phyloP scores from a whole-genome alignment of 768 basidiomycete genomes.

The Coprinopsis sp. region DNA sequence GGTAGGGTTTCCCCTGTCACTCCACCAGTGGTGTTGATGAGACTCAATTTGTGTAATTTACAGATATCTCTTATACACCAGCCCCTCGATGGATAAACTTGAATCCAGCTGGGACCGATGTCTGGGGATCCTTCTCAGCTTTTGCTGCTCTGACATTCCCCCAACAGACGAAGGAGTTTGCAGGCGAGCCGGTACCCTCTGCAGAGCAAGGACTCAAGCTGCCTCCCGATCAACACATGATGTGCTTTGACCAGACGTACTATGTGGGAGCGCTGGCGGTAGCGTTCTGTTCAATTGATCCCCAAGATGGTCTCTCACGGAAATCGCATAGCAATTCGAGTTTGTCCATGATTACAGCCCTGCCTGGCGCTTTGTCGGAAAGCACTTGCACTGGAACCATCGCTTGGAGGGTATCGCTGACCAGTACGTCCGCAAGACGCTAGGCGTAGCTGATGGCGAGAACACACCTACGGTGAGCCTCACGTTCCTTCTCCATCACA shows the following conservation, averaged over 20 bases:
- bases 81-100: neutral
- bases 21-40: too few relatives aligned
- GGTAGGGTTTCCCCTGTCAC: neutral
- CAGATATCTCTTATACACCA: conserved; percentile 2
- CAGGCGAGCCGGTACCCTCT: neutral
- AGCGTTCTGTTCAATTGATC: neutral
- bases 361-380: conserved; percentile 52
- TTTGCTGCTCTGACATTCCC: conserved; percentile 3
- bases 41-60: neutral
- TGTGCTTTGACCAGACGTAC: conserved; percentile 8
- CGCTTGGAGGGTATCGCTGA: conserved; percentile 38
- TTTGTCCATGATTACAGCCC: conserved; percentile 54
- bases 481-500: too few relatives aligned
- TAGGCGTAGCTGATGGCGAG: conserved; percentile 33
- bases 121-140: neutral
- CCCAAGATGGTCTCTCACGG: neutral
- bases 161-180: neutral
- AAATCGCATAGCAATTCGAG: conserved; percentile 37
- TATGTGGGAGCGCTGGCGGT: neutral
- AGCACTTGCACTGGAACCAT: conserved; percentile 45
- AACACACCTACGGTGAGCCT: conserved; percentile 46
- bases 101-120: neutral
- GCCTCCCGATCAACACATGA: conserved; percentile 3
- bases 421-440: conserved; percentile 40
- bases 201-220: neutral